Evolutionary conservation across 371 early-diverging fungal genomes (phyloP), one percentile per base, ranked within the genome.

Genomic region (Mucor saturninus): DNA sequence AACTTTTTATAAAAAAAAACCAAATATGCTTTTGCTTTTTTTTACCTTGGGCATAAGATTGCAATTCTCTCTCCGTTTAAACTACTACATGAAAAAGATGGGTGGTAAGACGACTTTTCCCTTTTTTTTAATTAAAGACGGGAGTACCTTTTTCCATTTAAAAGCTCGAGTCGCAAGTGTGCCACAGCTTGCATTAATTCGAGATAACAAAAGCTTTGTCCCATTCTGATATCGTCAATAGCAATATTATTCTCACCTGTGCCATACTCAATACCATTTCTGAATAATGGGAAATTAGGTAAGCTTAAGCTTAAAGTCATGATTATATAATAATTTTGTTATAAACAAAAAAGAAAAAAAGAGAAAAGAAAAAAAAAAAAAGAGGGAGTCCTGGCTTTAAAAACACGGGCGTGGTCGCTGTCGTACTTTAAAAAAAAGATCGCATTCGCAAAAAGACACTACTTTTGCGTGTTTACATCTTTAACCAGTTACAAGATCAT

Each of bases 41-140:
- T 40, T 69, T 69, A 76, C 80, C 76, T 86, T 51, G 92, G 92
- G 64, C 77, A 83, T 26, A 95, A 80, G 75, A 88, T 89, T 3
- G 92, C 90, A 5, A 95, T 78, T 53, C 91, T 81, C 38, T 76
- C 79, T 30, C 83, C 87, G 13, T 78, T 64, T 38, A 83, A 72
- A 58, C 78, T 78, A 52, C 78, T 79, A 49, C n/a, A 26, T 6
- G 5, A 42, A 28, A 2, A 42, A 37, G 21, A 21, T 21, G 21
- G 21, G 21, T 21, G 21, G 21, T 21, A 21, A 21, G 21, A 1
- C 1, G 1, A 0, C 1, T 21, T 21, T 21, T 1, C 1, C 1
- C 1, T 21, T 21, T 21, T 21, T 21, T 21, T 21, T 21, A 21
- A 21, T 21, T 21, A 15, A 45, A 9, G 21, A 45, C 52, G 45